phyloP scores from a whole-genome alignment of 2,329 filamentous ascomycete genomes.

The Sporothrix luriei region DNA sequence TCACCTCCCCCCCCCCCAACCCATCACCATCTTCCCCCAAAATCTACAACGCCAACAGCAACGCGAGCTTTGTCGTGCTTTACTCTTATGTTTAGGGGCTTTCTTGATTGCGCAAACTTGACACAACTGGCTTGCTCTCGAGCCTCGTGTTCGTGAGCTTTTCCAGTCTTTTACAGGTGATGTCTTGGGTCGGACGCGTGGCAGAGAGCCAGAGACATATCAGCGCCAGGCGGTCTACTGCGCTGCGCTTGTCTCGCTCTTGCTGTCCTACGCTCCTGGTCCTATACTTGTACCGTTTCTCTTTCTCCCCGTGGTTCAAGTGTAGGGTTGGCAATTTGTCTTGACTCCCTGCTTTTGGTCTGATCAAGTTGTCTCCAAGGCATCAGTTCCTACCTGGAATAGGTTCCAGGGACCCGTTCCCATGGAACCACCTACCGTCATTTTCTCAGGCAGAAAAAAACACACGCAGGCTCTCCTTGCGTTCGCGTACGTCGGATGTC shows the following conservation, averaged over 20 bases:
- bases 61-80: conserved; percentile 70
- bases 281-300: conserved; percentile 72
- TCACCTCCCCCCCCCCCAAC: conserved; percentile 39
- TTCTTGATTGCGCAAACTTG: conserved; percentile 83
- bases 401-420: conserved; percentile 29
- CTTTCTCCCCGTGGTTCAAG: conserved; percentile 63
- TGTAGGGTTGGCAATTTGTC: conserved; percentile 71
- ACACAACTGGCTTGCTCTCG: conserved; percentile 79
- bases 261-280: conserved; percentile 76
- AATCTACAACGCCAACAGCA: conserved; percentile 43
- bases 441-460: conserved; percentile 48
- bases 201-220: conserved; percentile 55
- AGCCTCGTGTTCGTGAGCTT: conserved; percentile 53
- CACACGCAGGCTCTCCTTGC: conserved; percentile 21
- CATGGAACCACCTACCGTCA: conserved; percentile 25
- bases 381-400: conserved; percentile 42
- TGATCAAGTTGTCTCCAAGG: conserved; percentile 69
- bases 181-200: conserved; percentile 84
- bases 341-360: conserved; percentile 56
- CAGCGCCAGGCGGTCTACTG: background rate
- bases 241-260: conserved; percentile 59
- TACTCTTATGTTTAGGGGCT: conserved; percentile 90
- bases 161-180: conserved; percentile 76
- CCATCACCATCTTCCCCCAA: conserved; percentile 39
- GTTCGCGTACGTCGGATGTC: conserved; percentile 1